Base-by-base conservation (phyloP, 2,329 filamentous ascomycete species). In the Phoma sp. region DNA sequence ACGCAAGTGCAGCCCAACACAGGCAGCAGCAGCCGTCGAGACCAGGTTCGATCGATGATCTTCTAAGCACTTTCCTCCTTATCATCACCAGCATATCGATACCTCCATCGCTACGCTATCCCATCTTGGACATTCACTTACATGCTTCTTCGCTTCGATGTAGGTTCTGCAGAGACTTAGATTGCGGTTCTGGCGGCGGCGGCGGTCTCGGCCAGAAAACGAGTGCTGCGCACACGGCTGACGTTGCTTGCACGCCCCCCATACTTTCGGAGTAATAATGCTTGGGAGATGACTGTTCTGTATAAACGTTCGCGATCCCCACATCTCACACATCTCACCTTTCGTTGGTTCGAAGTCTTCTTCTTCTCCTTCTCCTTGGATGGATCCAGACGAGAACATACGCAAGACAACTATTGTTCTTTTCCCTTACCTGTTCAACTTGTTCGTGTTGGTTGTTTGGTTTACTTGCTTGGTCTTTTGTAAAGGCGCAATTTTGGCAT, bases 31-130 rank as follows among this genome's bases (percentile, higher is more conserved):
- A 63, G 57, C 51, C 67, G 73, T 33, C 67, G 72, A 49, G 71
- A 75, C 57, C 72, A 76, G 65, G 72, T 76, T 69, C 70, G 72
- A 66, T 75, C 73, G 59, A 76, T 76, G 73, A 75, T 76, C 59
- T 75, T 74, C 61, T 75, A 73, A 55, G 52, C 52, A 50, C 46
- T 13, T 53, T n/a, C 50, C 60, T 57, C 52, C 57, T 60, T 58
- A 63, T 59, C 58, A 58, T 47, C n/a, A 29, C 27, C 27, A 29
- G 27, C 57, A 52, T 51, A 62, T 64, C 60, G 65, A 67, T 71
- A 65, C 56, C 6, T 9, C 62, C 43, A 50, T 53, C 40, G 49
- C 47, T 51, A 48, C 52, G 46, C 30, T 56, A 7, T 4, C 30
- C 51, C 37, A 24, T 52, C 46, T 63, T 64, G 55, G 43, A 60